Conservation (phyloP, 148 eudicot species). For the Heliosperma pusillum region DNA sequence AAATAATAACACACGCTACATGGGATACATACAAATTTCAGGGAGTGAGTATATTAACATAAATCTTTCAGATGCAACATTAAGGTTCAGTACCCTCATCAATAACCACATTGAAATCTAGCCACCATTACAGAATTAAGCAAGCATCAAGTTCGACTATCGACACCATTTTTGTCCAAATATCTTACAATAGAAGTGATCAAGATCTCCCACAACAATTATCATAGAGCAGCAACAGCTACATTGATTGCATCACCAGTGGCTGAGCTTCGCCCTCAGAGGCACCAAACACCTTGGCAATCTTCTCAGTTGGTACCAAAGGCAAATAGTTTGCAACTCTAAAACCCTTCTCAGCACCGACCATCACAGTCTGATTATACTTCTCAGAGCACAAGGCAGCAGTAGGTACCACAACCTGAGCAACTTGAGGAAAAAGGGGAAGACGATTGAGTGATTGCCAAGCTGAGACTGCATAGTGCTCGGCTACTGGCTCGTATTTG, state of each 20-base stretch:
- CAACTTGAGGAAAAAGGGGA: conserved; percentile 80
- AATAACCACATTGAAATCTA: not conserved
- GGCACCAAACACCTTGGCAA: conserved; percentile 59
- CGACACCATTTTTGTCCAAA: not conserved
- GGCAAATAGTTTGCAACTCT: conserved; percentile 74
- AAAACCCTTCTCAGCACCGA: conserved; percentile 66
- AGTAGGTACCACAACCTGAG: conserved; percentile 66
- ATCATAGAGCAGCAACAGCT: conserved; percentile 28
- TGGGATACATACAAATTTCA: too few relatives aligned
- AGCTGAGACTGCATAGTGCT: conserved; percentile 70
- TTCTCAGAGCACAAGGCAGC: conserved; percentile 77
- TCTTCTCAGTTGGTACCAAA: conserved; percentile 79
- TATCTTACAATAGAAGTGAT: not conserved
- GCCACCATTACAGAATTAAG: conserved; percentile 7
- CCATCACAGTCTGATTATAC: conserved; percentile 67
- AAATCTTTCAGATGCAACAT: not conserved
- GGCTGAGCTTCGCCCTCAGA: conserved; percentile 19
- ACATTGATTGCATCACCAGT: not conserved
- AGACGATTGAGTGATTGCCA: conserved; percentile 81
- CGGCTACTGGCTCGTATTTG: conserved; percentile 87
- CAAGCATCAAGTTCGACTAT: conserved; percentile 9
- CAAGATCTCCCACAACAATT: not conserved
- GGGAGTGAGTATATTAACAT: too few relatives aligned
- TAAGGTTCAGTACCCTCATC: not conserved
- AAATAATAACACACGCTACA: too few relatives aligned